Conservation (phyloP, 2,329 filamentous ascomycete species). For the Torrubiella hemipterigena region DNA sequence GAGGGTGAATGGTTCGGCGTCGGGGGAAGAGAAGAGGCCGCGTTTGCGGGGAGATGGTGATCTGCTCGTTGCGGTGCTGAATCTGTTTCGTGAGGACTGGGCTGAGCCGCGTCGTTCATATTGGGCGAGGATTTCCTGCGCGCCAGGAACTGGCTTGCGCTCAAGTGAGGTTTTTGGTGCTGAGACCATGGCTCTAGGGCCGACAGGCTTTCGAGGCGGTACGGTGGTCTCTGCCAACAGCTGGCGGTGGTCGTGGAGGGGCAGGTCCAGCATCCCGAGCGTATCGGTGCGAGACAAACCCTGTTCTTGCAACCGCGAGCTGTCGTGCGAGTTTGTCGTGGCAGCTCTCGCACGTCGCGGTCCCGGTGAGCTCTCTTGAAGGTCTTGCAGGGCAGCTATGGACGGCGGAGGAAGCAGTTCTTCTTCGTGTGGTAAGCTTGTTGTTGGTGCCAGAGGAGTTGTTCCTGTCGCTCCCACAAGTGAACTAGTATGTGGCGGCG, state of each 20-base stretch:
- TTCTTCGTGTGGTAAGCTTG: no score
- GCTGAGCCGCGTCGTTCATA: not conserved
- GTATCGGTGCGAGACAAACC: not conserved
- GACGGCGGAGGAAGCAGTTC: no score
- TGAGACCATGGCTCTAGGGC: constrained; percentile 11
- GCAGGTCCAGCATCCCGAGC: no score
- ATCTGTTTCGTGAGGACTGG: constrained; percentile 1
- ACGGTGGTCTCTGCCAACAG: no score
- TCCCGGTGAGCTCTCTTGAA: no score
- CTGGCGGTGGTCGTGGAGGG: no score
- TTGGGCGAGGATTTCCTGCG: constrained; percentile 2
- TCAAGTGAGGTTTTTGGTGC: not conserved
- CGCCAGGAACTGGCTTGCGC: constrained; percentile 5
- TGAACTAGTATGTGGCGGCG: no score
- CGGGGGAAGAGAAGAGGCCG: constrained; percentile 13
- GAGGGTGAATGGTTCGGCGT: constrained; percentile 36
- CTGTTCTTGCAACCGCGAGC: not conserved
- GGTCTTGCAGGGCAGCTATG: no score
- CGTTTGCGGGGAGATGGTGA: constrained; percentile 26
- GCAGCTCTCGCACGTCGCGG: not conserved
- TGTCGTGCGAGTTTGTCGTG: not conserved
- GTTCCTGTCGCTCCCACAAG: no score
- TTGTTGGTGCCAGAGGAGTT: no score
- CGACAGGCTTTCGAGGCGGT: constrained; percentile 16
- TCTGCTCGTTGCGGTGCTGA: constrained; percentile 9